Conservation (phyloP, 2,329 filamentous ascomycete genomes). For the Talaromyces sp. region DNA sequence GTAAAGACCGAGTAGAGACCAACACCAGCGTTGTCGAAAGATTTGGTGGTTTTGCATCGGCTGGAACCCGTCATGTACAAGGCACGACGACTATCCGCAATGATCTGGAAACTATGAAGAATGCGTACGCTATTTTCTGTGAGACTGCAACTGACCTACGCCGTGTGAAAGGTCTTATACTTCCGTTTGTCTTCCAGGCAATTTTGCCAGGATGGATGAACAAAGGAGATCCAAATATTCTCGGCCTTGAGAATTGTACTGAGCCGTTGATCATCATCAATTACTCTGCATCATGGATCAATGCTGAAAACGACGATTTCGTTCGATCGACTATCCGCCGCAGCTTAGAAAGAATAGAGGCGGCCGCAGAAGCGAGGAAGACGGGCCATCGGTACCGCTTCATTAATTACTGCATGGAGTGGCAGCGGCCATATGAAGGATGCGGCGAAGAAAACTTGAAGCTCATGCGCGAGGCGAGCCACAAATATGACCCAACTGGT, state of each 20-base stretch:
- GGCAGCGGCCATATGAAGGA: conserved; percentile 17
- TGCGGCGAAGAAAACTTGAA: conserved; percentile 43
- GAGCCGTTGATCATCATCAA: conserved; percentile 14
- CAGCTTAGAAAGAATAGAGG: conserved; percentile 12
- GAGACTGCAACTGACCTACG: conserved; percentile 9
- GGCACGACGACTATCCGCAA: conserved; percentile 11
- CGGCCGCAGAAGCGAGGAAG: conserved; percentile 9
- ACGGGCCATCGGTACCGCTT: conserved; percentile 8
- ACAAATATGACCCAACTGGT: conserved; percentile 26
- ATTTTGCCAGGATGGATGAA: conserved; percentile 13
- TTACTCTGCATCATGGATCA: conserved; percentile 11
- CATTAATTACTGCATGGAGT: conserved; percentile 15
- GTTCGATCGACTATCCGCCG: conserved; percentile 9
- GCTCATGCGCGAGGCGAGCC: conserved; percentile 24
- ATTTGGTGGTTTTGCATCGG: conserved; percentile 2
- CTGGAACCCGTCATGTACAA: conserved; percentile 10
- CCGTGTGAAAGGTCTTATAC: conserved; percentile 6
- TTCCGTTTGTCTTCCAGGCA: conserved; percentile 10
- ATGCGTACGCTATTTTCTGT: conserved; percentile 11
- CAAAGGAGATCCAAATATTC: conserved; percentile 11
- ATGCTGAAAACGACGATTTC: conserved; percentile 10
- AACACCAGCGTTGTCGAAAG: conserved; percentile 12
- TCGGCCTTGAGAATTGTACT: conserved; percentile 11
- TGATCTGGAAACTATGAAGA: conserved; percentile 11
- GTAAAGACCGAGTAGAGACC: conserved; percentile 12